phyloP scores from a whole-genome alignment of 176 grass and related monocot genomes.

The Elymus sibiricus region DNA sequence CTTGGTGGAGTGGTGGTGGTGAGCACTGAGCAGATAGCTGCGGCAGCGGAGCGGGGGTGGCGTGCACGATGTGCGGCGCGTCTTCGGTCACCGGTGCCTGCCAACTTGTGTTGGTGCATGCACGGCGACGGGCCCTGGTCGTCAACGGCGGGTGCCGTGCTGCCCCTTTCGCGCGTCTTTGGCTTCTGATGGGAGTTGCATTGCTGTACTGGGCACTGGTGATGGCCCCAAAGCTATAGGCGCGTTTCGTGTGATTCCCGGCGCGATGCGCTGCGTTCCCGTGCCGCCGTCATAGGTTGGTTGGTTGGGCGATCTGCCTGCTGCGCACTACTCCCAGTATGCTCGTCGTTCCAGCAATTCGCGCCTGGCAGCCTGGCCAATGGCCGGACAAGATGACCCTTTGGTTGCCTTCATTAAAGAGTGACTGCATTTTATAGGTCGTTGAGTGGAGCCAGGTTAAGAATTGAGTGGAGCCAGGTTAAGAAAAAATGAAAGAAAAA shows the following conservation, averaged over 20 bases:
- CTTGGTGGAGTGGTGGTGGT: background rate
- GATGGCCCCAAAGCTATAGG: background rate
- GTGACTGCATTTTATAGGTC: too few relatives aligned
- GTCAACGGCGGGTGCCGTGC: background rate
- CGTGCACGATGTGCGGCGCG: slow-evolving; percentile 7
- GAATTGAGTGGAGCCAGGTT: too few relatives aligned
- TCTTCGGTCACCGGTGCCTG: background rate
- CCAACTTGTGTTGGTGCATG: background rate
- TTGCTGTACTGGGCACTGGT: background rate
- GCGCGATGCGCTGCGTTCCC: background rate
- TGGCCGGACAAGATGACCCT: too few relatives aligned
- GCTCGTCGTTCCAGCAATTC: too few relatives aligned
- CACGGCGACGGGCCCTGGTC: background rate
- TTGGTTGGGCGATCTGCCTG: background rate
- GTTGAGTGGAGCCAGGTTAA: too few relatives aligned
- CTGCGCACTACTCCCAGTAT: too few relatives aligned
- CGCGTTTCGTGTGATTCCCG: background rate
- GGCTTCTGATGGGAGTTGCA: background rate
- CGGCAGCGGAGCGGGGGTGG: background rate
- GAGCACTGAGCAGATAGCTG: background rate
- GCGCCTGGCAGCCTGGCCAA: too few relatives aligned
- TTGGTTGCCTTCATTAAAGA: too few relatives aligned
- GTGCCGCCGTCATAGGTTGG: background rate
- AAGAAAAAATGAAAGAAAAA: too few relatives aligned
- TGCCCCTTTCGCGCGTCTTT: background rate